Base-by-base conservation (phyloP, 2,329 filamentous ascomycete genomes). In the Colletotrichum horii region DNA sequence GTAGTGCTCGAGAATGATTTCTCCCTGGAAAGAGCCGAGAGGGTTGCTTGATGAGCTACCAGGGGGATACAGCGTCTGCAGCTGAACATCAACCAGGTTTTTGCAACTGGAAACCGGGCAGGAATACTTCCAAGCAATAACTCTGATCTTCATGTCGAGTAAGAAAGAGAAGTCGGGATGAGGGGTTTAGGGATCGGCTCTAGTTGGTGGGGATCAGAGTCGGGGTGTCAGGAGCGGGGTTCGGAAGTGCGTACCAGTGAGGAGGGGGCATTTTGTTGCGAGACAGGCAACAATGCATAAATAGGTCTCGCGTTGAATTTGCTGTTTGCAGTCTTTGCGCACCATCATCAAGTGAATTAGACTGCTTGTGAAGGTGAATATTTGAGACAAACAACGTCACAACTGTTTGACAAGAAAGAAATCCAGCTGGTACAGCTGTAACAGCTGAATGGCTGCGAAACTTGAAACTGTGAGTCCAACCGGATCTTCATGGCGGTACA, bases 261-360 rank as follows among this genome's bases (percentile, higher is more conserved):
- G 38, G 38, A 48, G 38, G 2, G 43, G 43, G 43, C 11, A 22
- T 14, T 1, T 14, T 2, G 11, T 22, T 52, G 43, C n/a, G 43
- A 52, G 43, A 4, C 11, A 3, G 43, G n/a, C 43, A 52, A 4
- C n/a, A 52, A 52, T 52, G n/a, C 43, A 52, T 52, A 52, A 52
- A 52, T 52, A 52, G 43, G 43, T 52, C 0, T 52, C 7, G 11
- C 43, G n/a, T 22, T 22, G 2, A 8, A 14, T 14, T 6, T 52
- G 4, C 4, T 52, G 0, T 52, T 52, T 1, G 0, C 11, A 52
- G 2, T 2, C n/a, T 52, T 8, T 2, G 43, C 43, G n/a, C 19
- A 22, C n/a, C 22, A 7, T 1, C 1, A 22, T 22, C 22, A 14
- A 52, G 43, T 52, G 43, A 52, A 52, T 52, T 22, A 22, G 2